Base-by-base conservation (phyloP, 2,329 filamentous ascomycete genomes). In the Nemania sp. region DNA sequence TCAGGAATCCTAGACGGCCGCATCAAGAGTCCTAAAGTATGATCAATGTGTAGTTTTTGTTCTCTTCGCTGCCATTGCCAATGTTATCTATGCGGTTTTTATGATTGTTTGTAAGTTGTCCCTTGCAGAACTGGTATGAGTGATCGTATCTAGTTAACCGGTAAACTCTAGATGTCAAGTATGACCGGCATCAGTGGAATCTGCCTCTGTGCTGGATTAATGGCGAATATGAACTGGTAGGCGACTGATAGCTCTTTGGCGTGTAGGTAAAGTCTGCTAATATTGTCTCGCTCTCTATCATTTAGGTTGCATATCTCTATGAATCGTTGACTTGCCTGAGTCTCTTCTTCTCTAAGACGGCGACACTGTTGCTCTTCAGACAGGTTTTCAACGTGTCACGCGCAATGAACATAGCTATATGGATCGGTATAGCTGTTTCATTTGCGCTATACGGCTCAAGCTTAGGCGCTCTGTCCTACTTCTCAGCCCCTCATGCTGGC, bases 351-450 rank as follows among this genome's bases (percentile, higher is more conserved):
- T 46, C 43, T 3, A 46, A 46, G 11, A 46, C 20, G n/a, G 43
- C 43, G 15, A 29, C 43, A 21, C 21, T 46, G 3, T 32, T 46
- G 43, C 43, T 46, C 21, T 46, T 46, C 43, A 46, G 13, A 46
- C 21, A 46, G 15, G 21, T 46, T 13, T 46, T 46, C 18, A 46
- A 46, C 20, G 43, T 46, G 13, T 46, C 43, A 32, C 43, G 43
- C 13, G 10, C 43, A n/a, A 46, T 46, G 43, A 20, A 25, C 43
- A 29, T 46, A 29, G 43, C 43, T 46, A 29, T 46, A 29, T 29
- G 43, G 43, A 29, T 46, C 15, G 43, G 43, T 29, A 46, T 46
- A 46, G 43, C 43, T 29, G 43, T 46, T 29, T 46, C 43, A 46
- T 46, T 46, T 21, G 11, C 15, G 12, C 29, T 46, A 15, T 46